Conservation (phyloP, 352 stramenopile species). For the Pythium angustatum region DNA sequence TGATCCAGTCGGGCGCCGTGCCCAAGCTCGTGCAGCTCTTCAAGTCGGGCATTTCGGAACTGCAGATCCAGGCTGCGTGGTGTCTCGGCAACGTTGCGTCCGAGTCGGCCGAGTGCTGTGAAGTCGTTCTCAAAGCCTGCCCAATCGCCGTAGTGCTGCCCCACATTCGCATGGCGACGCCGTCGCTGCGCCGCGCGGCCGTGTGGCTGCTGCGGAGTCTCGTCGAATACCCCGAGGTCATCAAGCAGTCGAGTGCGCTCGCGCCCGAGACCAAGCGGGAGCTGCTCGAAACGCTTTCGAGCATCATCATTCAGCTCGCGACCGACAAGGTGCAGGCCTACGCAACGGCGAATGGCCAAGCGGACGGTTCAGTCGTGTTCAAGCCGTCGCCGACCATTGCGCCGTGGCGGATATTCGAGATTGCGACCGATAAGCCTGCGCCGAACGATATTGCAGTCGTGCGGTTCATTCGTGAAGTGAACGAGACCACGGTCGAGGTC, state of each 20-base stretch:
- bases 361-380: conserved; percentile 51
- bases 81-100: conserved; percentile 86
- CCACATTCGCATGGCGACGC: conserved; percentile 86
- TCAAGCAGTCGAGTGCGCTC: conserved; percentile 54
- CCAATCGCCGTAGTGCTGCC: conserved; percentile 69
- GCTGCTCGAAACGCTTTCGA: conserved; percentile 69
- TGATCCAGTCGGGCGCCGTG: conserved; percentile 74
- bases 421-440: conserved; percentile 73
- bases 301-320: conserved; percentile 79
- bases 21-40: conserved; percentile 83
- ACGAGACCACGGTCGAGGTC: conserved; percentile 77
- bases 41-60: conserved; percentile 83
- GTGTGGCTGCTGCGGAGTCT: conserved; percentile 86
- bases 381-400: conserved; percentile 61
- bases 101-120: conserved; percentile 69
- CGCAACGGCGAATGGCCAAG: conserved; percentile 47
- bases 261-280: conserved; percentile 60
- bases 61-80: conserved; percentile 88
- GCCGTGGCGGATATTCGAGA: conserved; percentile 85
- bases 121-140: conserved; percentile 72
- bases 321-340: conserved; percentile 72
- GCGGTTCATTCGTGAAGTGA: conserved; percentile 74
- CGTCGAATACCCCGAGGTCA: conserved; percentile 79
- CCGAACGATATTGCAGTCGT: conserved; percentile 86
- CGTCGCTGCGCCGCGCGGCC: conserved; percentile 65